These are phyloP conservation scores for Sordariomycetes sp. DNA, from an alignment of 2,329 filamentous ascomycete genomes.

Conservation along the genomic window DNA sequence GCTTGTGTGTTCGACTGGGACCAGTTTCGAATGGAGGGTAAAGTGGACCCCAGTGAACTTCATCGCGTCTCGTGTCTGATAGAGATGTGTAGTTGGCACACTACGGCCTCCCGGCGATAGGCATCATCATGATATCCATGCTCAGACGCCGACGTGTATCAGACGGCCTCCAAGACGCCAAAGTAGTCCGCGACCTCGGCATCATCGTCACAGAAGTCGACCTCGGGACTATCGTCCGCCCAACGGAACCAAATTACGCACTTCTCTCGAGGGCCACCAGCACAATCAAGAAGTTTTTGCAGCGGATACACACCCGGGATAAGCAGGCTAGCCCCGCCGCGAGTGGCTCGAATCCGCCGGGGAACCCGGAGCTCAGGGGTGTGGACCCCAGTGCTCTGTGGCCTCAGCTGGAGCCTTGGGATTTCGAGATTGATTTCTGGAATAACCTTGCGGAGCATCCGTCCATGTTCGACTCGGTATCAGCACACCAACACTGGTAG, in stretches of 20 bases:
- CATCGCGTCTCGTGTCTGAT: background rate
- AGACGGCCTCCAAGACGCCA: slow-evolving; percentile 1
- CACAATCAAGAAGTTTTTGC: slow-evolving; percentile 9
- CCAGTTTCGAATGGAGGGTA: slow-evolving; percentile 9
- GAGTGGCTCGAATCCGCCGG: background rate
- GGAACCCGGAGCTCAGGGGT: background rate
- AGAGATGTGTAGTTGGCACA: slow-evolving; percentile 6
- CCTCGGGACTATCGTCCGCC: slow-evolving; percentile 6
- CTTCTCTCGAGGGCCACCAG: slow-evolving; percentile 8
- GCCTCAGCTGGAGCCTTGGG: slow-evolving; percentile 7
- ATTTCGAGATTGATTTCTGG: slow-evolving; percentile 11
- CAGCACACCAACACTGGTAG: background rate
- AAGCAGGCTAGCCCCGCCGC: background rate
- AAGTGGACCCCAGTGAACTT: background rate
- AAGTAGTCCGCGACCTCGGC: slow-evolving; percentile 8
- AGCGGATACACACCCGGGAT: slow-evolving; percentile 3
- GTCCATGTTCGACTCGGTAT: slow-evolving; percentile 4
- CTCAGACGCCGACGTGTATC: slow-evolving; percentile 1
- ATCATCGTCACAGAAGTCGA: slow-evolving; percentile 7
- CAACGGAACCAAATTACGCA: slow-evolving; percentile 9
- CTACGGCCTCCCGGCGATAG: slow-evolving; percentile 8
- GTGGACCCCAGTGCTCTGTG: slow-evolving; percentile 6
- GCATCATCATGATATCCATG: slow-evolving; percentile 7
- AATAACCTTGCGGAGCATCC: slow-evolving; percentile 10
- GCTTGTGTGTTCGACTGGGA: slow-evolving; percentile 7